These are phyloP conservation scores for Xylariaceae sp. DNA, from an alignment of 2,329 filamentous ascomycete genomes.

Conservation along the genomic window DNA sequence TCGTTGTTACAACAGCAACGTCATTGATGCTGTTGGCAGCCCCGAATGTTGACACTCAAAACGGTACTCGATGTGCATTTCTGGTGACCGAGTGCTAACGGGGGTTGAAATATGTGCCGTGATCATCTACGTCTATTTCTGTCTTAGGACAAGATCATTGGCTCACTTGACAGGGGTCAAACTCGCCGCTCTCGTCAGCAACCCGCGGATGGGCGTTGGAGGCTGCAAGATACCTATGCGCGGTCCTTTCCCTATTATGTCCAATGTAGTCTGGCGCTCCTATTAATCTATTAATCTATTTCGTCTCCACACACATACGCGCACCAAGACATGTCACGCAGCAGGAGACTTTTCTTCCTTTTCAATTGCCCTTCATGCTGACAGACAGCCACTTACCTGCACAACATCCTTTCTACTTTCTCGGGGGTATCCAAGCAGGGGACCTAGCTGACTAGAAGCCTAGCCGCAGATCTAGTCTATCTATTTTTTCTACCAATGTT, in stretches of 20 bases:
- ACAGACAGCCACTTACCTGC: slow-evolving; percentile 20
- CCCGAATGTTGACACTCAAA: slow-evolving; percentile 11
- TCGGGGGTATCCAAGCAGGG: slow-evolving; percentile 2
- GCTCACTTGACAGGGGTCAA: slow-evolving; percentile 15
- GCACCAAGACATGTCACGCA: slow-evolving; percentile 7
- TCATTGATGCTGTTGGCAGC: slow-evolving; percentile 12
- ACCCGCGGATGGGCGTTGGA: too few species aligned
- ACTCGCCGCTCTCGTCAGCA: slow-evolving; percentile 14
- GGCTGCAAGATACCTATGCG: slow-evolving; percentile 29
- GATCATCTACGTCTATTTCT: slow-evolving; percentile 28
- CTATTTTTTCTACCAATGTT: slow-evolving; percentile 15
- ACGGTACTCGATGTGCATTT: slow-evolving; percentile 15
- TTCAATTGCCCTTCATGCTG: slow-evolving; percentile 12
- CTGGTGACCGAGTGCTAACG: slow-evolving; percentile 28
- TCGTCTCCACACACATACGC: too few species aligned
- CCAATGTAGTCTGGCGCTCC: slow-evolving; percentile 10
- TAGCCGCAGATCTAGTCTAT: slow-evolving; percentile 1
- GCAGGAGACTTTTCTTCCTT: slow-evolving; percentile 19
- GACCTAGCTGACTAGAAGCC: slow-evolving; percentile 16
- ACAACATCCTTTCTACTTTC: slow-evolving; percentile 25
- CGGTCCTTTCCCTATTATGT: slow-evolving; percentile 30
- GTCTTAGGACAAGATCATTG: slow-evolving; percentile 22
- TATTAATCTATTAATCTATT: slow-evolving; percentile 1
- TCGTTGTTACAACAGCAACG: slow-evolving; percentile 14
- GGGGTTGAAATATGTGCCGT: slow-evolving; percentile 18